A percentile compares a stretch with the other conserved stretches of the same genome.
Evolutionary conservation across 2,329 filamentous ascomycete species (phyloP).

Genomic region (Aquanectria penicillioides): DNA sequence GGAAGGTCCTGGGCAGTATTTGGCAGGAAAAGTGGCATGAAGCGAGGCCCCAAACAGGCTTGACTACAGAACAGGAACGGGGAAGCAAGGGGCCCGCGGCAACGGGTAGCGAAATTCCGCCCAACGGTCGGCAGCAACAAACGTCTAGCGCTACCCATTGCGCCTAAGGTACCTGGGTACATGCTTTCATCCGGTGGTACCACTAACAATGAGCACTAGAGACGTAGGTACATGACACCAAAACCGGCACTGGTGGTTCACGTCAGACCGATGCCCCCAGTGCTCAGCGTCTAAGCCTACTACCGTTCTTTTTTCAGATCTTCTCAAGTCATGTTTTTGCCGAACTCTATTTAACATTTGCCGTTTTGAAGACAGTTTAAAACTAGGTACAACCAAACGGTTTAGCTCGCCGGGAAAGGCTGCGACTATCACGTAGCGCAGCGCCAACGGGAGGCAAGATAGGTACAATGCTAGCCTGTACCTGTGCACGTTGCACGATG

Average conservation of each 20-base stretch:
- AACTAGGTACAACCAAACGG: neutral
- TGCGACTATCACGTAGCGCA: conserved; percentile 3
- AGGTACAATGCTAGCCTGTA: conserved; percentile 5
- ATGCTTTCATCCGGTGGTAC: neutral
- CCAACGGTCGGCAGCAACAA: conserved; percentile 16
- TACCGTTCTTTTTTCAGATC: neutral
- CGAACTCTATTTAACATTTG: conserved; percentile 13
- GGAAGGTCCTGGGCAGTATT: neutral
- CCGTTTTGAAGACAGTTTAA: neutral
- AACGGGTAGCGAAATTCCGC: conserved; percentile 9
- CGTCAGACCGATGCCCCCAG: neutral
- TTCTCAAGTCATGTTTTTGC: neutral
- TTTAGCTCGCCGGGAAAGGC: conserved; percentile 14
- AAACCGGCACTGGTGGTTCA: neutral
- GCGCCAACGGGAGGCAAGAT: neutral
- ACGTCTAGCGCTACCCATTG: conserved; percentile 14
- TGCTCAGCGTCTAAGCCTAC: conserved; percentile 2
- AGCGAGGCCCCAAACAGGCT: neutral
- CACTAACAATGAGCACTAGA: neutral
- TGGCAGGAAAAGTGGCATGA: conserved; percentile 16
- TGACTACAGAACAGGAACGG: neutral
- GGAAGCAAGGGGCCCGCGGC: conserved; percentile 13
- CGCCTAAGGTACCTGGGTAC: conserved; percentile 2
- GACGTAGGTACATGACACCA: neutral
- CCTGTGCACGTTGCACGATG: neutral